A percentile compares a stretch with the other conserved stretches of the same genome.
Evolutionary conservation across 169 alveolate species (phyloP).

Genomic region (Babesia divergens): DNA sequence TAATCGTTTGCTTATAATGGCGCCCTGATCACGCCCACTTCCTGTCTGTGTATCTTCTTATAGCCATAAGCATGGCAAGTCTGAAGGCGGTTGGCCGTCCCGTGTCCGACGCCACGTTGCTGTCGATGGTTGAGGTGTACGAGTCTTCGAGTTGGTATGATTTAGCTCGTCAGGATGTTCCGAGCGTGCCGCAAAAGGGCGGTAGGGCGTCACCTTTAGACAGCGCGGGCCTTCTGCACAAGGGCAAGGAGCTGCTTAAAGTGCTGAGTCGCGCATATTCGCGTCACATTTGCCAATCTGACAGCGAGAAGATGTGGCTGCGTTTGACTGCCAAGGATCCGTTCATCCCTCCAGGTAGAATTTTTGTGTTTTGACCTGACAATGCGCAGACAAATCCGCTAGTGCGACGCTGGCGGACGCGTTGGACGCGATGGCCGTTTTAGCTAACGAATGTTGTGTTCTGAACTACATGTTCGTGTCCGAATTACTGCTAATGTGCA

Average conservation of each 20-base stretch:
- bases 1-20: no score
- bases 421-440: conserved; percentile 60
- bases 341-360: conserved; percentile 40
- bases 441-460: conserved; percentile 28
- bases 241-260: conserved; percentile 47
- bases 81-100: conserved; percentile 31
- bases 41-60: background rate
- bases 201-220: background rate
- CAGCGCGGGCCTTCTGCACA: conserved; percentile 17
- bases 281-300: conserved; percentile 21
- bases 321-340: conserved; percentile 51
- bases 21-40: no score
- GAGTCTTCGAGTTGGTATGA: conserved; percentile 39
- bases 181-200: background rate
- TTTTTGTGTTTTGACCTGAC: background rate
- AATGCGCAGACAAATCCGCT: conserved; percentile 25
- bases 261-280: conserved; percentile 33
- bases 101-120: conserved; percentile 22
- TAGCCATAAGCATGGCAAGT: background rate
- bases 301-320: conserved; percentile 53
- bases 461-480: conserved; percentile 49
- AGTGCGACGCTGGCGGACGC: conserved; percentile 43
- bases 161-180: conserved; percentile 20
- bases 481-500: conserved; percentile 22
- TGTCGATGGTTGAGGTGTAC: conserved; percentile 25